These are phyloP conservation scores for Bolboschoenus planiculmis DNA, from an alignment of 176 grass and related monocot genomes.

Conservation along the genomic window DNA sequence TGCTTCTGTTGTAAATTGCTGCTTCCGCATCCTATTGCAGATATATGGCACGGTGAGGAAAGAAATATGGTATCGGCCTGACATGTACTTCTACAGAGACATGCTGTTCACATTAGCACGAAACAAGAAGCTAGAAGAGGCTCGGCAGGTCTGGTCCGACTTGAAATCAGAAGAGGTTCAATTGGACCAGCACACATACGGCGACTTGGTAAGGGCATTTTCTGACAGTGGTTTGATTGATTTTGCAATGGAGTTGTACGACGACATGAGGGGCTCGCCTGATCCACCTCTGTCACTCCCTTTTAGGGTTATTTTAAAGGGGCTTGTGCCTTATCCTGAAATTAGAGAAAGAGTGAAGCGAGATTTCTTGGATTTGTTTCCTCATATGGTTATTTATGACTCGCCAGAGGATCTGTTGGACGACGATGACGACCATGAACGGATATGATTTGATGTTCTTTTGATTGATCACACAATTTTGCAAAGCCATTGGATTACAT, in stretches of 20 bases:
- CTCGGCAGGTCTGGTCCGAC: conserved; percentile 59
- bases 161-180: conserved; percentile 63
- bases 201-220: conserved; percentile 63
- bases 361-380: conserved; percentile 78
- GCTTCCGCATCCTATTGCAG: conserved; percentile 30
- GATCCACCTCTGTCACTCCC: conserved; percentile 71
- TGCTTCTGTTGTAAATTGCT: conserved; percentile 5
- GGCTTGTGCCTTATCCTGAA: conserved; percentile 61
- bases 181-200: conserved; percentile 79
- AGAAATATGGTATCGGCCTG: conserved; percentile 87
- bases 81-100: conserved; percentile 89
- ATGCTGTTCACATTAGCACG: conserved; percentile 76
- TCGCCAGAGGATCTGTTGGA: conserved; percentile 53
- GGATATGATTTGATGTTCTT: background rate
- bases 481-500: background rate
- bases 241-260: conserved; percentile 67
- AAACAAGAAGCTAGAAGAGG: conserved; percentile 67
- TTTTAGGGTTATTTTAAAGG: conserved; percentile 85
- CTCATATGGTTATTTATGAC: conserved; percentile 87
- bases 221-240: conserved; percentile 49
- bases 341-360: conserved; percentile 82
- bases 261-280: conserved; percentile 75
- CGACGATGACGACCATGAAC: conserved; percentile 27
- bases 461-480: background rate
- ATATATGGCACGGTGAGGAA: conserved; percentile 68